Conservation (phyloP, 2,329 filamentous ascomycete genomes). For the Aspergillus brasiliensis region DNA sequence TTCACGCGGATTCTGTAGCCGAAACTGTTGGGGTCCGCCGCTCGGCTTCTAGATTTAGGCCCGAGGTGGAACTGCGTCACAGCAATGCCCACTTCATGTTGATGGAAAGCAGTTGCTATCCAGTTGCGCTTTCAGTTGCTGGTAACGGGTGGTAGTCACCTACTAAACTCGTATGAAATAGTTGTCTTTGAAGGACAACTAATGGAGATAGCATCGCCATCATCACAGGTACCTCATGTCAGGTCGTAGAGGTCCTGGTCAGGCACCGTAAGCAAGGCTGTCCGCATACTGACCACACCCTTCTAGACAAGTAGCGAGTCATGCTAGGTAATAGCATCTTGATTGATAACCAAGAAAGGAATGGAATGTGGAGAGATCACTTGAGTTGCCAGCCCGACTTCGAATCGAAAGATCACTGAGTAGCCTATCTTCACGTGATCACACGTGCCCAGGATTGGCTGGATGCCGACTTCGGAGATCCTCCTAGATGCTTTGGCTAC, state of each 20-base stretch:
- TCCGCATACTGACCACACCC: neutral
- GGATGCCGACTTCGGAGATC: neutral
- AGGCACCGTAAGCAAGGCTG: neutral
- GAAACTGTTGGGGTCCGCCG: neutral
- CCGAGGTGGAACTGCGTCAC: neutral
- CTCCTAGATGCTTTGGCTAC: neutral
- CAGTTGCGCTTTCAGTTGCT: neutral
- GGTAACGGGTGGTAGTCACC: neutral
- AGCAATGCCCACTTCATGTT: neutral
- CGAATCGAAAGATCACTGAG: neutral
- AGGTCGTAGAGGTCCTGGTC: neutral
- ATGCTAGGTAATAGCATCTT: neutral
- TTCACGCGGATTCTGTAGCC: neutral
- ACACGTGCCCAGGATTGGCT: neutral
- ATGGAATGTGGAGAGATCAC: neutral
- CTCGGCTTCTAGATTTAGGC: neutral
- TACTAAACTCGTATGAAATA: too few species aligned
- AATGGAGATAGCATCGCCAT: neutral
- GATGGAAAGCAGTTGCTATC: neutral
- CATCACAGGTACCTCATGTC: neutral
- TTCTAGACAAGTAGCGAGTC: neutral
- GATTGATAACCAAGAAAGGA: neutral
- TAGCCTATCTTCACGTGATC: neutral
- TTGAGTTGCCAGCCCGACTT: neutral
- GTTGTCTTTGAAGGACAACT: too few species aligned